phyloP scores from a whole-genome alignment of 225 moss, liverwort and hornwort species.

The Physcomitrellopsis africana region DNA sequence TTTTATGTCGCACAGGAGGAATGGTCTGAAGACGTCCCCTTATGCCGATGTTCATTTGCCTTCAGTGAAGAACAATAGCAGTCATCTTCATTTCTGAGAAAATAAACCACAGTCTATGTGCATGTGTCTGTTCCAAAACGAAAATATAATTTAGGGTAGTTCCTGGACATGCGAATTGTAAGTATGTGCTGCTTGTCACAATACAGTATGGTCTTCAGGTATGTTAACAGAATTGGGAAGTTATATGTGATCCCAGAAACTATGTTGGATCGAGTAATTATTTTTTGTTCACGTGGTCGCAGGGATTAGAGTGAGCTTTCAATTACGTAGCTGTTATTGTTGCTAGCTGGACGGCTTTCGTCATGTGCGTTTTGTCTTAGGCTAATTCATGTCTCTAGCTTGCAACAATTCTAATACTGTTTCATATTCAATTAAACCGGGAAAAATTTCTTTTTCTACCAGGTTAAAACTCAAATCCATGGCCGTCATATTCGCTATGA shows the following conservation, averaged over 20 bases:
- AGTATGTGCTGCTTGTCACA: no score
- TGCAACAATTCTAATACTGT: neutral
- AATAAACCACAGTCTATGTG: neutral
- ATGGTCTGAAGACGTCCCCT: neutral
- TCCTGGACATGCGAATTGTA: no score
- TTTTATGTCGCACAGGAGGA: neutral
- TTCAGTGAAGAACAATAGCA: neutral
- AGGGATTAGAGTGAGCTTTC: neutral
- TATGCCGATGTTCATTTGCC: neutral
- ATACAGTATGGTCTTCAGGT: no score
- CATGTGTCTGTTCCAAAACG: conserved; percentile 6
- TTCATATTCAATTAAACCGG: neutral
- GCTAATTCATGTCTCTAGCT: neutral
- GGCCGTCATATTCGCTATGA: no score
- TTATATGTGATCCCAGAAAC: no score
- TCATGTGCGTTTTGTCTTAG: neutral
- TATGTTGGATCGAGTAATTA: neutral
- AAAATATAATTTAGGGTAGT: no score
- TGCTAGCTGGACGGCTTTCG: neutral
- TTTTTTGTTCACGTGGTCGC: neutral
- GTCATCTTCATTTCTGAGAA: neutral
- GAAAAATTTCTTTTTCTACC: no score
- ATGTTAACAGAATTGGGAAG: no score
- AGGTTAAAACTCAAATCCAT: no score
- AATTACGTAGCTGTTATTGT: neutral